Evolutionary conservation across 441 rosid genomes (phyloP).

Genomic region (Gossypium davidsonii): DNA sequence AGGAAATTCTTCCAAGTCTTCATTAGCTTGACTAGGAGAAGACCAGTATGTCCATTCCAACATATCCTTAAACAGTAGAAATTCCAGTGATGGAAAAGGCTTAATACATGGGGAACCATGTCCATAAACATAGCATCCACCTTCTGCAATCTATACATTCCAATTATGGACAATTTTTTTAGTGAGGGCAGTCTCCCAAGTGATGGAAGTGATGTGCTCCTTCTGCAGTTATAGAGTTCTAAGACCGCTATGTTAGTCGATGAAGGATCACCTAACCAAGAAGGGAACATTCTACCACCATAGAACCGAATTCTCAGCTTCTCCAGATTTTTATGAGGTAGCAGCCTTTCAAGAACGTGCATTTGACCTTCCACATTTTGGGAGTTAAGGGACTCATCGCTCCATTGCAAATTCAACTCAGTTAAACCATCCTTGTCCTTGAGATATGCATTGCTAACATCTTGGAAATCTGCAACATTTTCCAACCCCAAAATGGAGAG

Average conservation of each 20-base stretch:
- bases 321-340: constrained; percentile 16
- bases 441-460: constrained; percentile 19
- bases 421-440: constrained; percentile 17
- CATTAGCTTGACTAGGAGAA: not conserved
- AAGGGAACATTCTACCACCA: constrained; percentile 20
- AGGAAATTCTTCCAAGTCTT: constrained; percentile 9
- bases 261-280: constrained; percentile 21
- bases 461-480: constrained; percentile 12
- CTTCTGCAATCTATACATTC: constrained; percentile 14
- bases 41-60: constrained; percentile 19
- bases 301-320: constrained; percentile 15
- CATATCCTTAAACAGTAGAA: constrained; percentile 19
- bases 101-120: not conserved
- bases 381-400: not conserved
- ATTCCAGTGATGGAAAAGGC: constrained; percentile 18
- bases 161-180: constrained; percentile 8
- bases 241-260: not conserved
- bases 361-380: not conserved
- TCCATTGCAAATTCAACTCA: constrained; percentile 18
- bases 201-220: constrained; percentile 16
- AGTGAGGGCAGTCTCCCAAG: constrained; percentile 22
- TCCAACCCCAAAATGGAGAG: constrained; percentile 19
- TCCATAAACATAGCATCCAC: constrained; percentile 19
- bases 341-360: constrained; percentile 14
- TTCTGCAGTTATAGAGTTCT: constrained; percentile 13